Evolutionary conservation across 768 basidiomycete species (phyloP).

Genomic region (Pleurotus giganteus): DNA sequence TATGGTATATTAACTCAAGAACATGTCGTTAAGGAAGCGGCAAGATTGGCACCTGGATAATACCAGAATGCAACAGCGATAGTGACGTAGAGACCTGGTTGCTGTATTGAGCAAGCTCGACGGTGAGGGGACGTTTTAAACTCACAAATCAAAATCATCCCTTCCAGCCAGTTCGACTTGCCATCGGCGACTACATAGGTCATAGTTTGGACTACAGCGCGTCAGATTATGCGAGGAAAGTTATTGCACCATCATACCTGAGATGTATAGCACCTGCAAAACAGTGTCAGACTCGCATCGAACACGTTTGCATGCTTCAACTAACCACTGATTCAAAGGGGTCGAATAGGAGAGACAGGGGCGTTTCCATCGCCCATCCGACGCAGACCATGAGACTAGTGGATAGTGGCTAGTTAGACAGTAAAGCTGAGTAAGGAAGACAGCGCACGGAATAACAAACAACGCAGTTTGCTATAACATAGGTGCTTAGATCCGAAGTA

Average conservation of each 20-base stretch:
- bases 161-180: conserved; percentile 84
- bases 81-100: conserved; percentile 62
- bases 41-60: conserved; percentile 40
- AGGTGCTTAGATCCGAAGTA: background rate
- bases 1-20: background rate
- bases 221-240: background rate
- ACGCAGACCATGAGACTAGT: conserved; percentile 68
- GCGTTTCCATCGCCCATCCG: conserved; percentile 81
- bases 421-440: background rate
- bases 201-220: conserved; percentile 68
- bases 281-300: background rate
- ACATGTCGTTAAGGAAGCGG: background rate
- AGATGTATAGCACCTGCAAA: conserved; percentile 31
- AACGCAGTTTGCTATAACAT: conserved; percentile 64
- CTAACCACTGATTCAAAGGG: conserved; percentile 67
- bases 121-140: background rate
- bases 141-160: conserved; percentile 38
- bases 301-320: conserved; percentile 23
- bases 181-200: conserved; percentile 82
- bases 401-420: background rate
- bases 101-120: background rate
- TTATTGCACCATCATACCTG: conserved; percentile 22
- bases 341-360: conserved; percentile 80
- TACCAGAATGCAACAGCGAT: conserved; percentile 77
- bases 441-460: conserved; percentile 61